A percentile compares a stretch with the other conserved stretches of the same genome.
Conservation (phyloP, 169 alveolate species). For the Plasmodium reichenowi region DNA sequence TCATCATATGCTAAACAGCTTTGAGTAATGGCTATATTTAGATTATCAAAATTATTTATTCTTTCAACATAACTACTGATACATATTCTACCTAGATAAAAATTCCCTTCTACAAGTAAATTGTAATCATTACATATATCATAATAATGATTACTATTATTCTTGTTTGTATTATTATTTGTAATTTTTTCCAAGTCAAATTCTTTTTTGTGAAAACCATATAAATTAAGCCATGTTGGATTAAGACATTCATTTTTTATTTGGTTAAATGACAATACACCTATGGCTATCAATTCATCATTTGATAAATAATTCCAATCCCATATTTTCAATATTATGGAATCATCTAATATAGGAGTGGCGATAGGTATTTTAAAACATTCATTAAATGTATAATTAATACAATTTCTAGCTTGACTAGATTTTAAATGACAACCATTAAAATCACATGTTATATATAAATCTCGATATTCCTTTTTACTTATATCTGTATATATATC, state of each 20-base stretch:
- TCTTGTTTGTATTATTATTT: constrained; percentile 51
- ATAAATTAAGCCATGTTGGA: constrained; percentile 92
- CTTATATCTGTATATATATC: constrained; percentile 84
- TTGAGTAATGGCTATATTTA: constrained; percentile 89
- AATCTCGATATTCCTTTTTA: constrained; percentile 83
- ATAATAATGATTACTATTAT: not conserved
- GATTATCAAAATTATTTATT: constrained; percentile 85
- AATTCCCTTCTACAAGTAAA: constrained; percentile 78
- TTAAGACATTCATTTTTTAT: constrained; percentile 82
- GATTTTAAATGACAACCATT: constrained; percentile 91
- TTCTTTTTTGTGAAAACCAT: constrained; percentile 86
- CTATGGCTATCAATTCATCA: constrained; percentile 82
- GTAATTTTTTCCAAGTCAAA: constrained; percentile 70
- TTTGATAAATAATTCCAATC: constrained; percentile 78
- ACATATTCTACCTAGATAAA: constrained; percentile 90
- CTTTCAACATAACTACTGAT: constrained; percentile 91
- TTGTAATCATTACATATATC: constrained; percentile 34
- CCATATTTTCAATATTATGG: constrained; percentile 91
- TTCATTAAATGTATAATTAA: constrained; percentile 91
- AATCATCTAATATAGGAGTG: constrained; percentile 92
- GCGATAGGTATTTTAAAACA: constrained; percentile 92
- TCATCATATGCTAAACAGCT: constrained; percentile 90
- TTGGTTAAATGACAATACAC: constrained; percentile 85
- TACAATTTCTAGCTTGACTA: constrained; percentile 81
- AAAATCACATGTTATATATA: constrained; percentile 91